phyloP scores from a whole-genome alignment of 192 early-diverging fungal genomes.

The Coemansia sp. region DNA sequence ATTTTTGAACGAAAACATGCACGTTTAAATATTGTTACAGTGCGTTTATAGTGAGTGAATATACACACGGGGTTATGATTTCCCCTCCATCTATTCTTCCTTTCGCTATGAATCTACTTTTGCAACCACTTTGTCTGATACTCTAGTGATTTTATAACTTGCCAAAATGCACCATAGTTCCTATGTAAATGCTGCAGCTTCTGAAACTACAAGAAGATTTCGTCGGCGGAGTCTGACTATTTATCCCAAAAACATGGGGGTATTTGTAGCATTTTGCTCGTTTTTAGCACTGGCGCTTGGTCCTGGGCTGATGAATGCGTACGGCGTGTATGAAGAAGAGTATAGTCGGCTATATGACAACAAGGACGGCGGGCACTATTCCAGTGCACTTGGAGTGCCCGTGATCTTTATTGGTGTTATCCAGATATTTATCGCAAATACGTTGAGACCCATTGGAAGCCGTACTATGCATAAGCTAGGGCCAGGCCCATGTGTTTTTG shows the following conservation, averaged over 20 bases:
- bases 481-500: conserved; percentile 47
- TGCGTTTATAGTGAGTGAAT: not conserved
- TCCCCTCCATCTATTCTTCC: not conserved
- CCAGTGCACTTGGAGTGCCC: conserved; percentile 31
- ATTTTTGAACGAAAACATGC: not conserved
- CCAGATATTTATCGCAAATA: conserved; percentile 49
- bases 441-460: conserved; percentile 45
- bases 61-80: not conserved
- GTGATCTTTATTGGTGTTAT: conserved; percentile 49
- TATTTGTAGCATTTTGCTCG: conserved; percentile 47
- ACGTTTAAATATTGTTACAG: not conserved
- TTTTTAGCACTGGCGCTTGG: conserved; percentile 44
- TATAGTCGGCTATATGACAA: conserved; percentile 44
- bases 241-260: conserved; percentile 46
- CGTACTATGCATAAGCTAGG: conserved; percentile 35
- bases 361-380: conserved; percentile 31
- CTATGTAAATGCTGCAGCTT: not conserved
- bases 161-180: not conserved
- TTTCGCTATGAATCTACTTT: not conserved
- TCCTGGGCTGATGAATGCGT: conserved; percentile 46
- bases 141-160: conserved; percentile 6
- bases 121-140: not conserved
- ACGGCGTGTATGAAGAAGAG: conserved; percentile 53
- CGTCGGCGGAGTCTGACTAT: conserved; percentile 34
- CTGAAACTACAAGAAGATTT: conserved; percentile 14